Base-by-base conservation (phyloP, 352 stramenopile genomes). In the Lagenidium giganteum region DNA sequence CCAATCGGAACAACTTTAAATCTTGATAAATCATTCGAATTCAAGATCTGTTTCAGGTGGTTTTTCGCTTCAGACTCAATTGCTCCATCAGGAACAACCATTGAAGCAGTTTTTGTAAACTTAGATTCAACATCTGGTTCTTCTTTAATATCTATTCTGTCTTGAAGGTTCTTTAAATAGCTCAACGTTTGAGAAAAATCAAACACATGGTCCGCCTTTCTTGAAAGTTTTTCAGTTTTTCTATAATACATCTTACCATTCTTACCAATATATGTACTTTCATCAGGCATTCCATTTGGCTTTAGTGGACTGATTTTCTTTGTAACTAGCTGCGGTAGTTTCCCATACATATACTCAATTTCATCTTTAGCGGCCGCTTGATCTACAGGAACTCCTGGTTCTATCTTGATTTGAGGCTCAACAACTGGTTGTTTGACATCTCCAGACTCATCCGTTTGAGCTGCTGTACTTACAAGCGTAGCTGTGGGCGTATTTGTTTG, bases 121-220 rank as follows among this genome's bases (percentile, higher is more conserved):
- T n/a, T n/a, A n/a, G n/a, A n/a, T n/a, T 42, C 36, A 4, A 8
- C 30, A 42, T 28, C 30, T 42, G 36, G 5, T 28, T 30, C 20
- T 42, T 42, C 36, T 23, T 26, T 26, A n/a, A n/a, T n/a, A n/a
- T n/a, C n/a, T n/a, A n/a, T n/a, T n/a, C n/a, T n/a, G n/a, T n/a
- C n/a, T n/a, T n/a, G n/a, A n/a, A n/a, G n/a, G n/a, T n/a, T n/a
- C n/a, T n/a, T 37, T 16, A 37, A 5, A 42, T 42, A 42, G 30
- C 36, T 42, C 21, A 42, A 42, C 30, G 36, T 42, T 42, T 42
- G 36, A 42, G 36, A 42, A 27, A 42, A 42, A 42, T 42, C 36
- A 42, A 42, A 42, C 6, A n/a, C n/a, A n/a, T n/a, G n/a, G n/a
- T n/a, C n/a, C n/a, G n/a, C n/a, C n/a, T n/a, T n/a, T n/a, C n/a